These are phyloP conservation scores for Acanthamoeba triangularis DNA, from an alignment of 208 protist genomes.

Conservation along the genomic window DNA sequence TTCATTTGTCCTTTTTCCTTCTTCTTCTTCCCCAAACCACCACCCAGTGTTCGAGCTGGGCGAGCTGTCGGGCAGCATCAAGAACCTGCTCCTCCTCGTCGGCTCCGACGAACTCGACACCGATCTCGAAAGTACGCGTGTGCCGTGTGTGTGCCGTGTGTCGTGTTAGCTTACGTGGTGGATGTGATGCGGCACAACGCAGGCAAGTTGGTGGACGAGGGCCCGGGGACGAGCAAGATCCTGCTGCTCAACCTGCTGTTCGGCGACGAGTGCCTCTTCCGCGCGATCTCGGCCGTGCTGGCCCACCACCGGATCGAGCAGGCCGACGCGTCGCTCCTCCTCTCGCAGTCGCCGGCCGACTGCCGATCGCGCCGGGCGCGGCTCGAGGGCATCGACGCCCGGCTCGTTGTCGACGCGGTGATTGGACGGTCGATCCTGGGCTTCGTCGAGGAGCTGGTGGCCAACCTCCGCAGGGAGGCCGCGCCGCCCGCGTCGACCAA, in stretches of 20 bases:
- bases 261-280: not conserved
- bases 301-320: slow-evolving; percentile 11
- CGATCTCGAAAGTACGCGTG: slow-evolving; percentile 1
- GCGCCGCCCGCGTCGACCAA: not conserved
- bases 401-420: not conserved
- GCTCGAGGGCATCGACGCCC: not conserved
- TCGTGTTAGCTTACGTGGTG: not conserved
- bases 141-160: no score
- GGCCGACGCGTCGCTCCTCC: not conserved
- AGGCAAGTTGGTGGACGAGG: slow-evolving; percentile 47
- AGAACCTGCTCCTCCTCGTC: slow-evolving; percentile 19
- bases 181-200: not conserved
- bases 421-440: not conserved
- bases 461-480: not conserved
- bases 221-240: not conserved
- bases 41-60: slow-evolving; percentile 13
- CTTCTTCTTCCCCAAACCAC: not conserved
- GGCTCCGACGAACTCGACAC: slow-evolving; percentile 34
- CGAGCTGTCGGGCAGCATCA: slow-evolving; percentile 36
- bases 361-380: not conserved
- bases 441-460: slow-evolving; percentile 26
- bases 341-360: not conserved
- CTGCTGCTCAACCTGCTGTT: slow-evolving; percentile 39
- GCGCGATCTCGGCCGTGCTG: not conserved
- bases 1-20: not conserved